A percentile compares a stretch with the other conserved stretches of the same genome.
Conservation (phyloP, 805 yeast genomes). For the Yarrowia yakushimensis region DNA sequence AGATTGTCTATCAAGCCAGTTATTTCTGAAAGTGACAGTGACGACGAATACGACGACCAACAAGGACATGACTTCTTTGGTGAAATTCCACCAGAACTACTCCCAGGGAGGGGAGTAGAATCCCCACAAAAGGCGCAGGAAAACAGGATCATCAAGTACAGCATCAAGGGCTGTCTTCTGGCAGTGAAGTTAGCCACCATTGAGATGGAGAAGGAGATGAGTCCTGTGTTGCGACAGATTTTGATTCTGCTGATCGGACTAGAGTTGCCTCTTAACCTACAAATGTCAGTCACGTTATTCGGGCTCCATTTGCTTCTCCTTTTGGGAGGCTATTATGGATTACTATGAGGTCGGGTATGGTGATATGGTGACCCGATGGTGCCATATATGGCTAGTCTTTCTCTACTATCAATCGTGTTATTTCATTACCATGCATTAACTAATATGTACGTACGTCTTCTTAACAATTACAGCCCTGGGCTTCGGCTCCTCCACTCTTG, state of each 20-base stretch:
- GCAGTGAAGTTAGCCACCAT: not conserved
- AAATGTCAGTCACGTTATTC: not conserved
- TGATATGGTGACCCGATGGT: too few species aligned
- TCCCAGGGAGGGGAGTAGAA: not conserved
- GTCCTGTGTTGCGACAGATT: not conserved
- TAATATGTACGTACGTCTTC: not conserved
- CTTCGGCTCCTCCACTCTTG: constrained; percentile 27
- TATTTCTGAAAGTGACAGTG: not conserved
- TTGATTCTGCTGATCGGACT: not conserved
- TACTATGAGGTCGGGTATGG: not conserved
- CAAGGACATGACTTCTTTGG: not conserved
- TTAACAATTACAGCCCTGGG: constrained; percentile 21
- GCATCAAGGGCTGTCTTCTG: not conserved
- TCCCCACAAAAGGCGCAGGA: not conserved
- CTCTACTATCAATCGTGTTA: not conserved
- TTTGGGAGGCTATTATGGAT: constrained; percentile 3
- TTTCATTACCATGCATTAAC: constrained; percentile 11
- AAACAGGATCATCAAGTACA: not conserved
- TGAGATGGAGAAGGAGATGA: not conserved
- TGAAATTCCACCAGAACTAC: not conserved
- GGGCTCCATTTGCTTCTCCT: not conserved
- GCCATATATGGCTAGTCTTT: not conserved
- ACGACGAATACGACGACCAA: not conserved
- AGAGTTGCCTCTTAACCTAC: not conserved
- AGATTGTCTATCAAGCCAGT: not conserved